phyloP scores from a whole-genome alignment of 192 early-diverging fungal species.

The Coemansia sp. region DNA sequence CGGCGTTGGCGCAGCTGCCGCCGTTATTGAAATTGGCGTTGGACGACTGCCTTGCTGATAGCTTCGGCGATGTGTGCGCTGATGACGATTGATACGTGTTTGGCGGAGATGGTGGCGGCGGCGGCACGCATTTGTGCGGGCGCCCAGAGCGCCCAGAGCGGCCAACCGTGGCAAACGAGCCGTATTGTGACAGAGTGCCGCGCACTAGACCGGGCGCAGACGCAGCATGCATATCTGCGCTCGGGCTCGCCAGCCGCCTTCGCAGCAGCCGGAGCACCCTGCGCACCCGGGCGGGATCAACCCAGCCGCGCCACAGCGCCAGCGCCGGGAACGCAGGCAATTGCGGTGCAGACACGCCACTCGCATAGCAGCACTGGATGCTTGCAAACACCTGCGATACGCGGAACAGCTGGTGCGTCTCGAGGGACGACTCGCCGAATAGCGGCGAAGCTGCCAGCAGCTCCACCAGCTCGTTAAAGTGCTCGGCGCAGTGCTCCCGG shows the following conservation, averaged over 20 bases:
- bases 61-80: background rate
- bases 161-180: background rate
- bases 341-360: background rate
- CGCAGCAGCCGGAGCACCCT: conserved; percentile 21
- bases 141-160: background rate
- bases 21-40: too few relatives aligned
- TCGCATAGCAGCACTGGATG: conserved; percentile 26
- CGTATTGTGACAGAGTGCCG: background rate
- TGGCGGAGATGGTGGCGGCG: conserved; percentile 24
- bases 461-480: conserved; percentile 25
- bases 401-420: conserved; percentile 43
- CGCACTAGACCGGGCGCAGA: background rate
- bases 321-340: conserved; percentile 12
- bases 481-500: conserved; percentile 20
- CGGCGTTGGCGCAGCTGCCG: background rate
- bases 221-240: conserved; percentile 1
- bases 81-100: conserved; percentile 18
- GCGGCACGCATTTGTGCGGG: background rate
- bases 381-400: conserved; percentile 30
- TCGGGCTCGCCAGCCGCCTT: conserved; percentile 7
- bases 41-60: background rate
- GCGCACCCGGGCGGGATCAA: conserved; percentile 19
- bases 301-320: conserved; percentile 44
- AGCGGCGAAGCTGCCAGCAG: conserved; percentile 25
- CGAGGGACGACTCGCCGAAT: conserved; percentile 33